Evolutionary conservation across 495 filamentous ascomycete species (phyloP).

Genomic region (Evernia prunastri): DNA sequence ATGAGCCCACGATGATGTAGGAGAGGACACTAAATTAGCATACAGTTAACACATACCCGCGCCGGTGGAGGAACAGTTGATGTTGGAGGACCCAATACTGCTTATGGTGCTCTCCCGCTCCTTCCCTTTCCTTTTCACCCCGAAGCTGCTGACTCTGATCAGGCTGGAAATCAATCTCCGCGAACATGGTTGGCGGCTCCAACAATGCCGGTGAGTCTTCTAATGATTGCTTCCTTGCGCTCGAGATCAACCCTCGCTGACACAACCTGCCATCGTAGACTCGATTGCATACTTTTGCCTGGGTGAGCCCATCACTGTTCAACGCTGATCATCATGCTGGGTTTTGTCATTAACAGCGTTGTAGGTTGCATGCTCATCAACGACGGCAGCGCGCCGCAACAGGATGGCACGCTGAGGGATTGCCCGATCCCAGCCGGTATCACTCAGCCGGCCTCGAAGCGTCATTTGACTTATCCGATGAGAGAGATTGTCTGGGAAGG

Average conservation of each 20-base stretch:
- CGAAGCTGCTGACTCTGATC: background rate
- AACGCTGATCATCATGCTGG: background rate
- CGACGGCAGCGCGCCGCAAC: background rate
- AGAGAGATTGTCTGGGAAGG: background rate
- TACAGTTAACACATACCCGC: background rate
- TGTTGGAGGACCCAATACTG: background rate
- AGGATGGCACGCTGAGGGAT: background rate
- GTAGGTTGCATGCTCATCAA: background rate
- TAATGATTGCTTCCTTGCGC: background rate
- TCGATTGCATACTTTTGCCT: background rate
- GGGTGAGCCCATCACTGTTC: background rate
- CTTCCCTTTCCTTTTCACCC: background rate
- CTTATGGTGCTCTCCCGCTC: background rate
- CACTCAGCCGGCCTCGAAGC: background rate
- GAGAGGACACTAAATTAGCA: background rate
- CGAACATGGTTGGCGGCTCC: conserved; percentile 1
- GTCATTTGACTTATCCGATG: background rate
- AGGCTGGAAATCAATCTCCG: background rate
- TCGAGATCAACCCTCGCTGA: background rate
- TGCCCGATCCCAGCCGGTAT: background rate
- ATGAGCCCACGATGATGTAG: background rate
- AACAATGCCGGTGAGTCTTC: conserved; percentile 1
- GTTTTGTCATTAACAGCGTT: background rate
- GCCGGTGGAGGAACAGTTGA: background rate
- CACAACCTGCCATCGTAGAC: background rate